Evolutionary conservation across 306 rosid genomes (phyloP).

Genomic region (Cicer yamashitae): DNA sequence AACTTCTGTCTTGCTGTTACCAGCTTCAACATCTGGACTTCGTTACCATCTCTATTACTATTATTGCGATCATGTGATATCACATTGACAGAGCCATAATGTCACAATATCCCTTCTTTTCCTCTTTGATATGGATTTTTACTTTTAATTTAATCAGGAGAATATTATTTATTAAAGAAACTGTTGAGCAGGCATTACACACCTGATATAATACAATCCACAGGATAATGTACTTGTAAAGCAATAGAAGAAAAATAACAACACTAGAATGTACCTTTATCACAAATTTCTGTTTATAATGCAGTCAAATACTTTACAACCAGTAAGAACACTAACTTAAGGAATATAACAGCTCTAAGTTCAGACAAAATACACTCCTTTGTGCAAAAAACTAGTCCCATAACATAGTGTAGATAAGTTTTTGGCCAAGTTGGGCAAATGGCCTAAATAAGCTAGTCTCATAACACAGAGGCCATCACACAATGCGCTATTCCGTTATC

Average conservation of each 20-base stretch:
- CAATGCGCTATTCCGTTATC: not conserved
- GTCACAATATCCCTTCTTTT: too few relatives aligned
- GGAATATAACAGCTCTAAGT: not conserved
- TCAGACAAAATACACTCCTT: not conserved
- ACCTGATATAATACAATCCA: too few relatives aligned
- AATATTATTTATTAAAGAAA: too few relatives aligned
- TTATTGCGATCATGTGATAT: too few relatives aligned
- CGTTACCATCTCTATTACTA: too few relatives aligned
- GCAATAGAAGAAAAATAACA: slow-evolving; percentile 1
- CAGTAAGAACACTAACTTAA: slow-evolving; percentile 9
- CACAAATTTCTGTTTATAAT: not conserved
- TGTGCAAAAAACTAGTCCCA: slow-evolving; percentile 2
- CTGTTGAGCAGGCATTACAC: too few relatives aligned
- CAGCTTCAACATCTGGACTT: too few relatives aligned
- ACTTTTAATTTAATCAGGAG: too few relatives aligned
- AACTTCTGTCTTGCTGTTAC: too few relatives aligned
- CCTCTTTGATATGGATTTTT: too few relatives aligned
- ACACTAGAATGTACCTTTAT: not conserved
- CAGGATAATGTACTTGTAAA: too few relatives aligned
- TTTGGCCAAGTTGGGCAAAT: slow-evolving; percentile 3
- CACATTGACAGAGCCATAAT: too few relatives aligned
- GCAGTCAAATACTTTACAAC: not conserved
- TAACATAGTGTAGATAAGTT: slow-evolving; percentile 1
- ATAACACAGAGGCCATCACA: not conserved
- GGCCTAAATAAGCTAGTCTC: not conserved